These are phyloP conservation scores for Neoarthrinium moseri DNA, from an alignment of 2,329 filamentous ascomycete species.

Conservation along the genomic window DNA sequence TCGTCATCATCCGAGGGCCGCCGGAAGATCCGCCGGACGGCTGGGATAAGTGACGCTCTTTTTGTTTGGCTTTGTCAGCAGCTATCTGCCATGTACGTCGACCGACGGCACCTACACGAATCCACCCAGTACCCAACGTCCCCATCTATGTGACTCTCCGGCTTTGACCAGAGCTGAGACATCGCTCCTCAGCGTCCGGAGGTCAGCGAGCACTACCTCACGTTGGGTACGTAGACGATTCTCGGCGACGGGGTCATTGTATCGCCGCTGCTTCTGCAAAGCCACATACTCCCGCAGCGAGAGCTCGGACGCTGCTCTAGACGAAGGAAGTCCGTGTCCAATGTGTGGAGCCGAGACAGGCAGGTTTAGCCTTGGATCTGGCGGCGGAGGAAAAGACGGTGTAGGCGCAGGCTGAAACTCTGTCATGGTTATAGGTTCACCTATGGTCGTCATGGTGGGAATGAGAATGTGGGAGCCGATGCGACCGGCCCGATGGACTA, in stretches of 20 bases:
- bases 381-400: too few relatives aligned
- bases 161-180: constrained; percentile 41
- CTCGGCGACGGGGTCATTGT: constrained; percentile 37
- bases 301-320: constrained; percentile 25
- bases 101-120: constrained; percentile 40
- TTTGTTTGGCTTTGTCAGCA: neutral
- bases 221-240: constrained; percentile 42
- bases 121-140: constrained; percentile 51
- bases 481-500: too few relatives aligned
- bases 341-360: constrained; percentile 7
- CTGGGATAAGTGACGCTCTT: constrained; percentile 51
- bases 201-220: constrained; percentile 39
- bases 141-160: constrained; percentile 50
- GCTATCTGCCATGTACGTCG: neutral
- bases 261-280: constrained; percentile 28
- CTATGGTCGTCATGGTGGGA: too few relatives aligned
- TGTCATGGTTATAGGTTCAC: too few relatives aligned
- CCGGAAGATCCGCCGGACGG: constrained; percentile 51
- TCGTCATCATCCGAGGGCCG: constrained; percentile 37
- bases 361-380: too few relatives aligned
- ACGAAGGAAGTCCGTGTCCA: constrained; percentile 20
- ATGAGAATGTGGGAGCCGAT: too few relatives aligned
- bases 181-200: constrained; percentile 42
- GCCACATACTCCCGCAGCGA: constrained; percentile 32
- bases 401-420: too few relatives aligned